A percentile compares a stretch with the other conserved stretches of the same genome.
Conservation (phyloP, 2,329 filamentous ascomycete species). For the Penicillium sp. region DNA sequence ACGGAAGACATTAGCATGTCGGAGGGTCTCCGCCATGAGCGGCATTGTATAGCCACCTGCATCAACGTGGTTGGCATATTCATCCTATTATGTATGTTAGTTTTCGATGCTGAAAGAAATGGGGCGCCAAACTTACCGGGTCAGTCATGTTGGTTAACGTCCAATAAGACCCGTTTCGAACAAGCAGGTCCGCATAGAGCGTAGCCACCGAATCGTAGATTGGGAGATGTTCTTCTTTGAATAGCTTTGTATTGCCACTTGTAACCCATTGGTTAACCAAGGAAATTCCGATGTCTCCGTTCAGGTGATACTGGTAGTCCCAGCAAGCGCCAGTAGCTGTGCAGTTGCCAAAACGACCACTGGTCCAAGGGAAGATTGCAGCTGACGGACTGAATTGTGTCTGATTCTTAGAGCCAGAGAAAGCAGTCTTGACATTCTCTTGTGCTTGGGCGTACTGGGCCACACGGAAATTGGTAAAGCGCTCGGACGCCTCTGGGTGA, state of each 20-base stretch:
- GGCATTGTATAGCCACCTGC: constrained; percentile 69
- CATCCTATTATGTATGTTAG: constrained; percentile 47
- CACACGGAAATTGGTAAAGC: constrained; percentile 64
- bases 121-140: constrained; percentile 50
- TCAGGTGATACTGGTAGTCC: constrained; percentile 71
- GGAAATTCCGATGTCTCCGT: constrained; percentile 65
- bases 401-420: constrained; percentile 58
- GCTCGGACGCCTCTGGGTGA: constrained; percentile 60
- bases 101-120: neutral
- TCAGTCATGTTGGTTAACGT: constrained; percentile 66
- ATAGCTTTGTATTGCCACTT: constrained; percentile 58
- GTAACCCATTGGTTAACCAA: constrained; percentile 61
- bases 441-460: constrained; percentile 59
- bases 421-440: constrained; percentile 57
- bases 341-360: constrained; percentile 65
- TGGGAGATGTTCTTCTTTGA: constrained; percentile 57
- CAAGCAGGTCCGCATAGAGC: constrained; percentile 59
- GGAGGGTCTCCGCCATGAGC: constrained; percentile 56
- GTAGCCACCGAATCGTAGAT: constrained; percentile 64
- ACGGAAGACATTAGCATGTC: constrained; percentile 58
- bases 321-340: constrained; percentile 64
- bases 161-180: constrained; percentile 57
- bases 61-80: constrained; percentile 66
- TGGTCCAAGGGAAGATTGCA: constrained; percentile 67
- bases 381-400: constrained; percentile 57